Conservation (phyloP, 1,139 yeast species). For the Kodamaea anthophila region DNA sequence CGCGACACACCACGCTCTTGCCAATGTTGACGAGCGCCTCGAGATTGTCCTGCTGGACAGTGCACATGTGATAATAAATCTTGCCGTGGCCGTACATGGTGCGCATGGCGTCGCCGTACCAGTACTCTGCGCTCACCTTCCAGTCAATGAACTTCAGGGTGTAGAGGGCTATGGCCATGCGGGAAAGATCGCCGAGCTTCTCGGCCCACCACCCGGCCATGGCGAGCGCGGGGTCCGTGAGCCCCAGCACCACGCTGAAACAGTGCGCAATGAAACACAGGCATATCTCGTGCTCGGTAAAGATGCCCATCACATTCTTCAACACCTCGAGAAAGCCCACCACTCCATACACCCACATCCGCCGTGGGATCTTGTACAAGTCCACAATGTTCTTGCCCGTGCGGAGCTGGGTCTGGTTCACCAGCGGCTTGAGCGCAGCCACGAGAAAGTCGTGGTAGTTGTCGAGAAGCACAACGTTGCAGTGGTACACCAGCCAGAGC, state of each 20-base stretch:
- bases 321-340: constrained; percentile 74
- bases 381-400: constrained; percentile 73
- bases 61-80: constrained; percentile 74
- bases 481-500: constrained; percentile 66
- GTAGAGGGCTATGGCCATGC: constrained; percentile 80
- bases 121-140: constrained; percentile 71
- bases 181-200: constrained; percentile 68
- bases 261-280: constrained; percentile 45
- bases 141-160: constrained; percentile 74
- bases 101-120: constrained; percentile 68
- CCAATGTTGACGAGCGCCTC: constrained; percentile 77
- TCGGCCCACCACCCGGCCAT: constrained; percentile 77
- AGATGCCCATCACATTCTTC: constrained; percentile 61
- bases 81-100: constrained; percentile 76
- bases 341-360: constrained; percentile 81
- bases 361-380: constrained; percentile 66
- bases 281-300: constrained; percentile 45
- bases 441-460: constrained; percentile 66
- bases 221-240: constrained; percentile 46
- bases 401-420: constrained; percentile 47
- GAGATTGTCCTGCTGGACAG: constrained; percentile 73
- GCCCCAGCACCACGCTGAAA: constrained; percentile 46
- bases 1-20: constrained; percentile 69
- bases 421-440: constrained; percentile 60
- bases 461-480: constrained; percentile 58